Percentiles rank a stretch among this genome's conserved stretches.
These are phyloP conservation scores for Clonostachys byssicola DNA, from an alignment of 2,329 filamentous ascomycete genomes.

Conservation along the genomic window DNA sequence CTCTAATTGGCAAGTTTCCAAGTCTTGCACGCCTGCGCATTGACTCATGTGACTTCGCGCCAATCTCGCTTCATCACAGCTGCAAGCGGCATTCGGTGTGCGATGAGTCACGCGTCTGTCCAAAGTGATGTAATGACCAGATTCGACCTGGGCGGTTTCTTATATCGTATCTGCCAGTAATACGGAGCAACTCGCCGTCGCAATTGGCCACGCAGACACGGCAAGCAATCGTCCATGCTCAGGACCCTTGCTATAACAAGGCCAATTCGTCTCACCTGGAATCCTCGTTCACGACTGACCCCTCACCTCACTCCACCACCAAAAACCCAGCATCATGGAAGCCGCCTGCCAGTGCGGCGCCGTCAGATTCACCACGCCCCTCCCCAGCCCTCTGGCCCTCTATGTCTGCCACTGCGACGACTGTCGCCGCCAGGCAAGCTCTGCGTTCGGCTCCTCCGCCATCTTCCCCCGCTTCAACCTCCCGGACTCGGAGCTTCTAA, in stretches of 20 bases:
- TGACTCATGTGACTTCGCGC: conserved; percentile 20
- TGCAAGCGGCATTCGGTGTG: too few species aligned
- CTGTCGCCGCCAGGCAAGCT: conserved; percentile 61
- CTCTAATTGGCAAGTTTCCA: too few species aligned
- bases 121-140: too few species aligned
- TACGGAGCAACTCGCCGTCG: too few species aligned
- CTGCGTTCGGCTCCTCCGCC: conserved; percentile 64
- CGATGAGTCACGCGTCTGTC: too few species aligned
- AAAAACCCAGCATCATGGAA: conserved; percentile 37
- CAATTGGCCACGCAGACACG: too few species aligned
- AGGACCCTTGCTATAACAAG: too few species aligned
- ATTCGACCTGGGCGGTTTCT: too few species aligned
- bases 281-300: background rate
- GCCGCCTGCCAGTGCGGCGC: conserved; percentile 61
- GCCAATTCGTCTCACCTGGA: too few species aligned
- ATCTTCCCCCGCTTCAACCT: conserved; percentile 65
- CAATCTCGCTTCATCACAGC: conserved; percentile 11
- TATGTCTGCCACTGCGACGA: conserved; percentile 70
- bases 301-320: background rate
- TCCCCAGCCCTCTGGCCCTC: conserved; percentile 54
- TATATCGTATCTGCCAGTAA: too few species aligned
- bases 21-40: too few species aligned
- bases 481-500: conserved; percentile 40
- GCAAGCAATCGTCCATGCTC: too few species aligned
- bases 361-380: conserved; percentile 58